Conservation (phyloP, 139 green algal species). For the Tetradesmus lagerheimii region DNA sequence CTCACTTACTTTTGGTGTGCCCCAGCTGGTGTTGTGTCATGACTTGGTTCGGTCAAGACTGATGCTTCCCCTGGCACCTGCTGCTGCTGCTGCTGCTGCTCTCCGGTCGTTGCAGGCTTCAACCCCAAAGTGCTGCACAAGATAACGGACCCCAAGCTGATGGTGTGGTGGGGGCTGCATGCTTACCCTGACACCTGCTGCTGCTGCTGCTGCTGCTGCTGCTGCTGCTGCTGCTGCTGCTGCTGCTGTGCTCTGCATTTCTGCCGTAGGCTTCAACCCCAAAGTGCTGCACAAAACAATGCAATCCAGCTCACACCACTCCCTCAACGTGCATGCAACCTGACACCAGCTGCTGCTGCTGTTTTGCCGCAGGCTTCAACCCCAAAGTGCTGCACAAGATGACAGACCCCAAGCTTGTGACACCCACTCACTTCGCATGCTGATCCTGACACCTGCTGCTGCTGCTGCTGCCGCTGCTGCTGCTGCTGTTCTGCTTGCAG, state of each 20-base stretch:
- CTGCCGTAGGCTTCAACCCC: not conserved
- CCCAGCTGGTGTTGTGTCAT: no score
- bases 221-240: not conserved
- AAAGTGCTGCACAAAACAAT: not conserved
- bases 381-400: not conserved
- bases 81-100: slow-evolving; percentile 3
- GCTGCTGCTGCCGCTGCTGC: no score
- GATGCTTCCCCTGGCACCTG: no score
- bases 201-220: not conserved
- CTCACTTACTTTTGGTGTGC: no score
- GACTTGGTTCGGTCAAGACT: no score
- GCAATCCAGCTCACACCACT: no score
- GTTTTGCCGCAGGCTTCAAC: not conserved
- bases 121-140: not conserved
- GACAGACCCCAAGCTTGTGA: no score
- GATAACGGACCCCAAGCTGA: not conserved
- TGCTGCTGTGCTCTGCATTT: not conserved
- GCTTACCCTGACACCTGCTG: not conserved
- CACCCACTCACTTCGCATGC: no score
- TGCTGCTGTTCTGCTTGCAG: no score
- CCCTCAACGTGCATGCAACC: no score
- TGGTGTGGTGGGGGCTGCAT: no score
- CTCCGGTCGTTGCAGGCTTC: not conserved
- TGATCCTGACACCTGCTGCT: not conserved
- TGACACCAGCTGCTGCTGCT: not conserved